A percentile compares a stretch with the other conserved stretches of the same genome.
phyloP scores from a whole-genome alignment of 73 alveolate species.

The Paramecium sexaurelia region DNA sequence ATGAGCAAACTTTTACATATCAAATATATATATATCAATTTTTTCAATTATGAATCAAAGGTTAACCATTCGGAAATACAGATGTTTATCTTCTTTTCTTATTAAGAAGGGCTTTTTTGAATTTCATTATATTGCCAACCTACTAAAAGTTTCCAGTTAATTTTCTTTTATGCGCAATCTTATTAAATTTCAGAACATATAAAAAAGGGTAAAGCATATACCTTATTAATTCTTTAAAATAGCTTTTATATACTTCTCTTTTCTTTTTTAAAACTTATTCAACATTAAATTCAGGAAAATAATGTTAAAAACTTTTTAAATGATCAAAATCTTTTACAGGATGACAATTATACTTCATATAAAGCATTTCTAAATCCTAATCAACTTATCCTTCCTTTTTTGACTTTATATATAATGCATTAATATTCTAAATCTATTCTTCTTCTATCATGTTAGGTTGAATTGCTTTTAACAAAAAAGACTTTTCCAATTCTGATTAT shows the following conservation, averaged over 20 bases:
- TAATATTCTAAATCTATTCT: not conserved
- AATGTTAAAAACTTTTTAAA: not conserved
- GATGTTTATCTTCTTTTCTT: constrained; percentile 8
- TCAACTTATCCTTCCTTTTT: not conserved
- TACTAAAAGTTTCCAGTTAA: not conserved
- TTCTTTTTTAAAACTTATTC: not conserved
- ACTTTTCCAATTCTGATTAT: constrained; percentile 13
- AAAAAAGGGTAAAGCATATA: constrained; percentile 43
- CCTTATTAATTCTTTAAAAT: not conserved
- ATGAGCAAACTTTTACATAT: not conserved
- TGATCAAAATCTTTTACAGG: not conserved
- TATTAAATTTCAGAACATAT: constrained; percentile 5
- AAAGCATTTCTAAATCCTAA: not conserved
- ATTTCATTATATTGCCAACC: not conserved
- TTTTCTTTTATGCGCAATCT: not conserved
- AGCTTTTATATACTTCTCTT: constrained; percentile 1
- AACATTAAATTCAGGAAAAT: constrained; percentile 8
- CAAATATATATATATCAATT: not conserved
- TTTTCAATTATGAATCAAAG: not conserved
- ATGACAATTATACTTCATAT: not conserved
- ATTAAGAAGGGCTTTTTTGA: not conserved
- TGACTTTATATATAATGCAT: not conserved
- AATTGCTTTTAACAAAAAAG: not conserved
- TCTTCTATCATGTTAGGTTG: constrained; percentile 6
- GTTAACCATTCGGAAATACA: constrained; percentile 24